Conservation (phyloP, 371 early-diverging fungal species). For the Mucor velutinosus region DNA sequence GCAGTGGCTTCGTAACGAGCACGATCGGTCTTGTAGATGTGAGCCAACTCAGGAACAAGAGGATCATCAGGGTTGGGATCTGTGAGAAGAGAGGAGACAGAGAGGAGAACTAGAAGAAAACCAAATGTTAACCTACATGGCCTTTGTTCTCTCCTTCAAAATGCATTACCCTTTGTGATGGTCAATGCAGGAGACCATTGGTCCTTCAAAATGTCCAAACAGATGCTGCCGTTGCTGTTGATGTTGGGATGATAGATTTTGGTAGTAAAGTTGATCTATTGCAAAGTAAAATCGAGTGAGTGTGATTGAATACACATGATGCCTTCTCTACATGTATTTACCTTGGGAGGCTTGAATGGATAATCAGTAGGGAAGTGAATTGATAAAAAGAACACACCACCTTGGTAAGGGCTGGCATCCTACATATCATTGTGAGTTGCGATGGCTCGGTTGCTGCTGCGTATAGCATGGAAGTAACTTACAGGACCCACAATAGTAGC, state of each 20-base stretch:
- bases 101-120: constrained; percentile 77
- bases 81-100: constrained; percentile 96
- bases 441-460: background rate
- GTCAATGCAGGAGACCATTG: constrained; percentile 99
- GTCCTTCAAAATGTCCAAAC: constrained; percentile 97
- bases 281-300: background rate
- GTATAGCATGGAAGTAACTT: background rate
- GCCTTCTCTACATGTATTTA: constrained; percentile 12
- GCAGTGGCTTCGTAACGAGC: constrained; percentile 87
- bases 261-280: constrained; percentile 92
- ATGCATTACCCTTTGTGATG: constrained; percentile 81
- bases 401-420: constrained; percentile 75
- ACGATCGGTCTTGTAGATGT: constrained; percentile 95
- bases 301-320: background rate
- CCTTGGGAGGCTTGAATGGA: constrained; percentile 99
- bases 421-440: background rate
- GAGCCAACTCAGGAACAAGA: constrained; percentile 97
- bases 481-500: constrained; percentile 95
- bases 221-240: constrained; percentile 98
- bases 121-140: background rate
- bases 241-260: constrained; percentile 99
- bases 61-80: constrained; percentile 98
- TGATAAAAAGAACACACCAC: constrained; percentile 96
- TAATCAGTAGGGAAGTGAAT: constrained; percentile 99
- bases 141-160: background rate